Evolutionary conservation across 2,329 filamentous ascomycete species (phyloP).

Genomic region (Alternaria sp.): DNA sequence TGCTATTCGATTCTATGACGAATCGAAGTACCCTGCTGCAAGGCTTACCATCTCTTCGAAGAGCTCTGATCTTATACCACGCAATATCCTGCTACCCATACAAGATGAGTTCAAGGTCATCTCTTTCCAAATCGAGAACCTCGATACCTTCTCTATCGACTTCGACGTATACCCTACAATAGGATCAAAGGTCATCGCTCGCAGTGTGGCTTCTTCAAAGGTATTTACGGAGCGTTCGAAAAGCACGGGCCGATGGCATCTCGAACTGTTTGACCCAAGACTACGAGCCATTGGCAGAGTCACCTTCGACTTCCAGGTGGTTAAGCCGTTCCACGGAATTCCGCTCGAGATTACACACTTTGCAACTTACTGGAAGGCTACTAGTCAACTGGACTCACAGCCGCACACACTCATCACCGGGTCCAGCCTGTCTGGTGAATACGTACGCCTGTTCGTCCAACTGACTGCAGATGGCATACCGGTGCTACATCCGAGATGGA

Average conservation of each 20-base stretch:
- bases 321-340: conserved; percentile 92
- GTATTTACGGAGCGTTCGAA: conserved; percentile 79
- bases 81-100: conserved; percentile 93
- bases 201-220: conserved; percentile 87
- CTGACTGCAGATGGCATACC: conserved; percentile 86
- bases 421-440: conserved; percentile 94
- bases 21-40: conserved; percentile 93
- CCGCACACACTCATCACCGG: conserved; percentile 89
- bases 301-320: conserved; percentile 92
- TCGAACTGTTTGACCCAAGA: conserved; percentile 91
- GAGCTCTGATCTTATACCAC: conserved; percentile 91
- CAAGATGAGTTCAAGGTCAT: conserved; percentile 94
- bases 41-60: conserved; percentile 97
- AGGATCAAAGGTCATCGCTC: conserved; percentile 95
- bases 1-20: conserved; percentile 93
- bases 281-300: conserved; percentile 92
- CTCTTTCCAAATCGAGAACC: conserved; percentile 93
- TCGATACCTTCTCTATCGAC: conserved; percentile 92
- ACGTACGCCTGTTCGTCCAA: conserved; percentile 89
- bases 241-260: conserved; percentile 79
- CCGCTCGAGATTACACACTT: conserved; percentile 97
- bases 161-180: conserved; percentile 98
- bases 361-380: conserved; percentile 99
- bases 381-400: conserved; percentile 86
- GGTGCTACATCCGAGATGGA: conserved; percentile 87